phyloP scores from a whole-genome alignment of 768 basidiomycete species.

The Lepiota brunneoincarnata region DNA sequence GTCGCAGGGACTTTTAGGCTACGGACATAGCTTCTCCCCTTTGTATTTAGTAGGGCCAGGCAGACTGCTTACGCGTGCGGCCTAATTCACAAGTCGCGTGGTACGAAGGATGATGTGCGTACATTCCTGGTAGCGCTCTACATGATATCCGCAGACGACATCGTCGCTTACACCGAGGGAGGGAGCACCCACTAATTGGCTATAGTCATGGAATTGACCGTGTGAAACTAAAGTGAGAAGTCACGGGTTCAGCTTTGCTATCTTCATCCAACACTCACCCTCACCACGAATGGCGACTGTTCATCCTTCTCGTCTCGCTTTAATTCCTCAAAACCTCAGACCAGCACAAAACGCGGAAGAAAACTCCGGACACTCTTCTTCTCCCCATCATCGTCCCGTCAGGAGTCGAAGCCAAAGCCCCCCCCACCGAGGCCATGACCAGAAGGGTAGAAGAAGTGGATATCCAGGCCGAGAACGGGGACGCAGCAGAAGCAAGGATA shows the following conservation, averaged over 20 bases:
- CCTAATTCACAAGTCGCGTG: too few relatives aligned
- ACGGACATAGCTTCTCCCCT: too few relatives aligned
- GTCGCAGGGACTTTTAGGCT: too few relatives aligned
- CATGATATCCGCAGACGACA: too few relatives aligned
- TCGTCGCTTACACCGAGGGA: too few relatives aligned
- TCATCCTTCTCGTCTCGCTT: conserved; percentile 68
- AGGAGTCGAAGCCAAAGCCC: conserved; percentile 26
- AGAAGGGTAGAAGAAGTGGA: conserved; percentile 26
- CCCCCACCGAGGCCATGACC: conserved; percentile 29
- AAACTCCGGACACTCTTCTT: conserved; percentile 41
- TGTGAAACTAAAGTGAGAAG: too few relatives aligned
- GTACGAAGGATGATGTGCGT: too few relatives aligned
- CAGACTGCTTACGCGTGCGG: too few relatives aligned
- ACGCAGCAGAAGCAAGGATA: conserved; percentile 20
- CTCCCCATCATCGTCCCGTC: conserved; percentile 27
- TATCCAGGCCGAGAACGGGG: conserved; percentile 16
- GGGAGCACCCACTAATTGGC: too few relatives aligned
- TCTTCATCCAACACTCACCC: not conserved
- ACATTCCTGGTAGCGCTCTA: too few relatives aligned
- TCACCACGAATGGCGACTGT: conserved; percentile 82
- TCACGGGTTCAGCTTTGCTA: too few relatives aligned
- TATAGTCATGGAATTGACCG: not conserved
- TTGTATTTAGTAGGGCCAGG: too few relatives aligned
- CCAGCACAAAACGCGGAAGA: conserved; percentile 19
- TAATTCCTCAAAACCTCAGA: conserved; percentile 49